A percentile compares a stretch with the other conserved stretches of the same genome.
Conservation (phyloP, 2,329 filamentous ascomycete species). For the Chrysosporium queenslandicum region DNA sequence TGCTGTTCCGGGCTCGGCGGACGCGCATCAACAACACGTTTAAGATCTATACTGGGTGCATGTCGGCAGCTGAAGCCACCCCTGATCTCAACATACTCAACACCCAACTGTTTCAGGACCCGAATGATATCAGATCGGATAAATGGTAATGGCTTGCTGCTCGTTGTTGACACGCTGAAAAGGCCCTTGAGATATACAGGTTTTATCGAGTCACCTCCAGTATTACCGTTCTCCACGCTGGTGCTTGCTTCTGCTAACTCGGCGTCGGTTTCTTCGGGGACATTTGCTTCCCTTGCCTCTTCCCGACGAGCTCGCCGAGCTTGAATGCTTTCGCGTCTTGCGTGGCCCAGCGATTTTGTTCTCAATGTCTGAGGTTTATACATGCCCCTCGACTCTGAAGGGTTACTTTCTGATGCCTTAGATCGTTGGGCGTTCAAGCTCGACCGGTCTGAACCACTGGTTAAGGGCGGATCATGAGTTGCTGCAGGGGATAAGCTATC, state of each 20-base stretch:
- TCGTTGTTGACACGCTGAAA: conserved; percentile 95
- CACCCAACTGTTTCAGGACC: conserved; percentile 74
- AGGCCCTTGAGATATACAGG: conserved; percentile 93
- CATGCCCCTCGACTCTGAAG: conserved; percentile 45
- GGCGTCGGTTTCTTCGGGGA: conserved; percentile 82
- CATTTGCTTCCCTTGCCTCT: conserved; percentile 61
- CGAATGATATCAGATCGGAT: conserved; percentile 86
- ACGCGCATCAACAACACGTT: conserved; percentile 55
- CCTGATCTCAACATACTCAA: conserved; percentile 86
- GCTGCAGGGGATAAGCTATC: conserved; percentile 45
- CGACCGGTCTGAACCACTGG: conserved; percentile 71
- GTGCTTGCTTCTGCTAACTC: conserved; percentile 54
- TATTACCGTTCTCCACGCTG: conserved; percentile 40
- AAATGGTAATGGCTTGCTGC: conserved; percentile 72
- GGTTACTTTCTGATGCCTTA: conserved; percentile 41
- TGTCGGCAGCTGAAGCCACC: conserved; percentile 88
- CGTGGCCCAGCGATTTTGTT: conserved; percentile 81
- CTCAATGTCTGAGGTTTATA: conserved; percentile 57
- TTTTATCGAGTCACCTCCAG: conserved; percentile 66
- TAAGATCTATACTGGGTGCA: conserved; percentile 76
- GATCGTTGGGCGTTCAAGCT: conserved; percentile 40
- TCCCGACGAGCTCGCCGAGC: conserved; percentile 67
- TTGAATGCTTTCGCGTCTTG: conserved; percentile 83
- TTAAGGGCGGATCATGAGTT: conserved; percentile 57
- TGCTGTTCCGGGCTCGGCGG: conserved; percentile 49